These are phyloP conservation scores for Ogataea ganodermae DNA, from an alignment of 805 yeast species.

Conservation along the genomic window DNA sequence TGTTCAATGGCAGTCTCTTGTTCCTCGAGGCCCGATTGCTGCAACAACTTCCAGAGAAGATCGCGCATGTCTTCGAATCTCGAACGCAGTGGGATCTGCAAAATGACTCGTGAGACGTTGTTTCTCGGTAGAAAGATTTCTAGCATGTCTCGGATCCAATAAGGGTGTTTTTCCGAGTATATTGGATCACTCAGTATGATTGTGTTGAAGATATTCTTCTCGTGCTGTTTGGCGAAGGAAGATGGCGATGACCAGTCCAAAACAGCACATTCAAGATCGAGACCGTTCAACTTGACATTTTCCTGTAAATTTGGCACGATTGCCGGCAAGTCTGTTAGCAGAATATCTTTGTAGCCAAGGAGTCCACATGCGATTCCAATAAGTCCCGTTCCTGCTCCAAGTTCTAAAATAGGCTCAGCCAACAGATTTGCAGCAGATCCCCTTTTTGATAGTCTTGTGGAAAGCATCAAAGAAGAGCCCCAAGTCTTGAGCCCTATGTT, in stretches of 20 bases:
- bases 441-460: conserved; percentile 48
- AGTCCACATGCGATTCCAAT: conserved; percentile 71
- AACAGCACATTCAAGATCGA: conserved; percentile 38
- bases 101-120: conserved; percentile 47
- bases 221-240: conserved; percentile 28
- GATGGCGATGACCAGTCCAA: conserved; percentile 79
- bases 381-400: conserved; percentile 96
- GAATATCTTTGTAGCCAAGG: conserved; percentile 47
- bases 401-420: conserved; percentile 53
- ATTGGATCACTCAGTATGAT: conserved; percentile 85
- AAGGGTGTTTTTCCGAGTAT: conserved; percentile 81
- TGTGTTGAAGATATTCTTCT: conserved; percentile 46
- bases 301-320: conserved; percentile 66
- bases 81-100: conserved; percentile 76
- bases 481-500: conserved; percentile 91
- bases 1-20: conserved; percentile 46
- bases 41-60: conserved; percentile 56
- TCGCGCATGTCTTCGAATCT: conserved; percentile 67
- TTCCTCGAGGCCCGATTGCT: conserved; percentile 37
- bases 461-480: conserved; percentile 84
- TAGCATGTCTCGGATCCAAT: conserved; percentile 66
- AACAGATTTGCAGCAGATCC: conserved; percentile 23
- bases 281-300: conserved; percentile 58
- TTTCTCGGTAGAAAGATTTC: conserved; percentile 41
- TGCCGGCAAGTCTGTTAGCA: conserved; percentile 76